A percentile compares a stretch with the other conserved stretches of the same genome.
Conservation (phyloP, 2,329 filamentous ascomycete genomes). For the Ophiostoma quercus region DNA sequence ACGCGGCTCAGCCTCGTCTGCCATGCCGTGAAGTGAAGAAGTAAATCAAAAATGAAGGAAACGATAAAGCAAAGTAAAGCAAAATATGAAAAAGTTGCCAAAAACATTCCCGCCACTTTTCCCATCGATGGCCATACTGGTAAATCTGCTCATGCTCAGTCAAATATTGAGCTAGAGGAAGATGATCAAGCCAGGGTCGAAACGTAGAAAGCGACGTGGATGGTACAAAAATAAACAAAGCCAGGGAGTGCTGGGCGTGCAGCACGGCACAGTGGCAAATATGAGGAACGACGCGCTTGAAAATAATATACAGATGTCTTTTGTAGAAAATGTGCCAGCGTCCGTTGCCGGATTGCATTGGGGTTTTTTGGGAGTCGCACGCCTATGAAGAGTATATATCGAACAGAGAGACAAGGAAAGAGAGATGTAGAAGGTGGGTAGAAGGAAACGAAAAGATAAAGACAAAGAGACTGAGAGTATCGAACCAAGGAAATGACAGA, state of each 20-base stretch:
- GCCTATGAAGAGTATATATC: slow-evolving; percentile 29
- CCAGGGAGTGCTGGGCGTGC: background rate
- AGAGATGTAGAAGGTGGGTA: slow-evolving; percentile 5
- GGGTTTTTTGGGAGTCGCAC: slow-evolving; percentile 23
- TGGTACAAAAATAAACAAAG: background rate
- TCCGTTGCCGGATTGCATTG: slow-evolving; percentile 25
- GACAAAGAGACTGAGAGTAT: slow-evolving; percentile 16
- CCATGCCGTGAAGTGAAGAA: background rate
- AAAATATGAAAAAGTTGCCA: background rate
- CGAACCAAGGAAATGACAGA: slow-evolving; percentile 28
- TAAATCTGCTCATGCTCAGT: background rate
- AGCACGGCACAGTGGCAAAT: slow-evolving; percentile 8
- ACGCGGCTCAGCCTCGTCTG: slow-evolving; percentile 1
- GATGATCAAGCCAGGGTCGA: background rate
- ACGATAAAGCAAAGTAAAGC: background rate
- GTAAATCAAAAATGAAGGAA: background rate
- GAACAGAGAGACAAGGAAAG: slow-evolving; percentile 20
- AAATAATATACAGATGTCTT: slow-evolving; percentile 26
- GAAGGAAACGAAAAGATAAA: background rate
- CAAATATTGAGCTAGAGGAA: background rate
- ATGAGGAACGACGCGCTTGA: slow-evolving; percentile 14
- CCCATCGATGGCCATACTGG: background rate
- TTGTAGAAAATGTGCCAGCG: slow-evolving; percentile 23
- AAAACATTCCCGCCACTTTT: background rate
- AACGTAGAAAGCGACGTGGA: background rate